These are phyloP conservation scores for Primulina eburnea DNA, from an alignment of 257 asterid species.

Conservation along the genomic window DNA sequence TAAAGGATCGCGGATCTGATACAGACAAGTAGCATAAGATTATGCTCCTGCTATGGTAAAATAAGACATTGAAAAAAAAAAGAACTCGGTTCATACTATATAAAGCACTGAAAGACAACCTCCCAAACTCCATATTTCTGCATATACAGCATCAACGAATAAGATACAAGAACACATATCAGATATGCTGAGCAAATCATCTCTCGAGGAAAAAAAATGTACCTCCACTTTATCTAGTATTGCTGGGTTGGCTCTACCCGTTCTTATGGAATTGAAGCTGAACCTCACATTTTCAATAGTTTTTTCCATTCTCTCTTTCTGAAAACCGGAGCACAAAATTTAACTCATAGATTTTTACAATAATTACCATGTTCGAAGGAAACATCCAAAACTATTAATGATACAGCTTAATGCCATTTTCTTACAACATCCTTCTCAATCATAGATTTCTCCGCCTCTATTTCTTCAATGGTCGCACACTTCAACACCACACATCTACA, in stretches of 20 bases:
- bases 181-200: neutral
- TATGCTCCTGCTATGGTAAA: neutral
- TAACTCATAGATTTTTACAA: conserved; percentile 11
- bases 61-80: no score
- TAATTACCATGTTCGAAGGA: neutral
- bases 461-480: conserved; percentile 87
- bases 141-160: neutral
- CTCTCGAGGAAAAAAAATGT: neutral
- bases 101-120: neutral
- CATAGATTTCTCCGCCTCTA: conserved; percentile 78
- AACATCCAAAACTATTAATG: neutral
- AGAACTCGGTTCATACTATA: neutral
- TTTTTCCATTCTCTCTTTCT: conserved; percentile 95
- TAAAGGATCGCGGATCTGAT: neutral
- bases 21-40: neutral
- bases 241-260: conserved; percentile 90
- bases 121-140: neutral
- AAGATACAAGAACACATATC: conserved; percentile 9
- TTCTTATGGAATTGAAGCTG: conserved; percentile 81
- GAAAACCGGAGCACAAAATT: conserved; percentile 15
- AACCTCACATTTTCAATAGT: conserved; percentile 65
- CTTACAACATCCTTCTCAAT: conserved; percentile 79
- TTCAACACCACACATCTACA: conserved; percentile 57
- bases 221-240: conserved; percentile 92
- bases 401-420: conserved; percentile 1